Conservation (phyloP, 805 yeast genomes). For the Komagataella populi region DNA sequence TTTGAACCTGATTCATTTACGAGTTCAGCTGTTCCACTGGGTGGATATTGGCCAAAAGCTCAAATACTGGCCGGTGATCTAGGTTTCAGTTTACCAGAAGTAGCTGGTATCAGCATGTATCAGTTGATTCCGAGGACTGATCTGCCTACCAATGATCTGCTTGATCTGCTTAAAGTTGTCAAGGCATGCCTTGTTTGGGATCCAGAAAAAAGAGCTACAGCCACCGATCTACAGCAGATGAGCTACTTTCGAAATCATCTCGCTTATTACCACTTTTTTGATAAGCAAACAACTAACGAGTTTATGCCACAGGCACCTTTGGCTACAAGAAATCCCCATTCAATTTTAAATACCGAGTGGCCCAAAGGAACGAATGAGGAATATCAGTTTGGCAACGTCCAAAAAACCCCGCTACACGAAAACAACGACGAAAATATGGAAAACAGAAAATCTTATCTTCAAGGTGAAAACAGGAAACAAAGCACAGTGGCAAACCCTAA, state of each 20-base stretch:
- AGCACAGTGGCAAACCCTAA: background rate
- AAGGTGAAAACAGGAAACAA: background rate
- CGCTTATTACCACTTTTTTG: background rate
- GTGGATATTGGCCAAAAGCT: constrained; percentile 69
- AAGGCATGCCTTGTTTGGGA: constrained; percentile 60
- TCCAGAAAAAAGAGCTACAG: constrained; percentile 51
- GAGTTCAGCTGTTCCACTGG: constrained; percentile 27
- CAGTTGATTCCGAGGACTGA: constrained; percentile 31
- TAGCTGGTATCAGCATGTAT: constrained; percentile 34
- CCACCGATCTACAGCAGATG: constrained; percentile 30
- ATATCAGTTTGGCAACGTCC: background rate
- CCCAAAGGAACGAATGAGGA: background rate
- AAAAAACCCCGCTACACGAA: background rate
- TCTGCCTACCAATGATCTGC: constrained; percentile 18
- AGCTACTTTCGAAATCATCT: constrained; percentile 32
- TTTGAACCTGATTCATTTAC: constrained; percentile 7
- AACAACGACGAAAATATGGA: background rate
- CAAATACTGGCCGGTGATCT: constrained; percentile 31
- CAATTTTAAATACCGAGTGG: background rate
- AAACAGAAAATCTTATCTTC: background rate
- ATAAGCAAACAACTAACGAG: background rate
- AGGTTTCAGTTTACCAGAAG: constrained; percentile 43
- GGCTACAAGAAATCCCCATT: background rate
- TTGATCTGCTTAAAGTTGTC: constrained; percentile 27
- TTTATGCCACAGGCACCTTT: background rate